A percentile compares a stretch with the other conserved stretches of the same genome.
phyloP scores from a whole-genome alignment of 208 protist genomes.

The Acanthamoeba castellanii region DNA sequence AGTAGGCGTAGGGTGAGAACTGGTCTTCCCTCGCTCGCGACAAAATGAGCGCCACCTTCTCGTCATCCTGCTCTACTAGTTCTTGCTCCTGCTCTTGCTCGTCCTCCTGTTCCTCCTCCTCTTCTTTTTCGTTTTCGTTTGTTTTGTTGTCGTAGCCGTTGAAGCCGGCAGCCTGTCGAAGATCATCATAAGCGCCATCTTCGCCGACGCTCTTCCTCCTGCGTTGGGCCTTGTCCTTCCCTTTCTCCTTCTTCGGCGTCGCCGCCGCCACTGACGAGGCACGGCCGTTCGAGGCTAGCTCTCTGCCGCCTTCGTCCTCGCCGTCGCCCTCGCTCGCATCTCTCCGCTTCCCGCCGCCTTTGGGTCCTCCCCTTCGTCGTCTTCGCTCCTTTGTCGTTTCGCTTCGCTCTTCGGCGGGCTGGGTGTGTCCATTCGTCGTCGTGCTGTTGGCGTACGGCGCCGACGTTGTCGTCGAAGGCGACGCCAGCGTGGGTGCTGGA shows the following conservation, averaged over 20 bases:
- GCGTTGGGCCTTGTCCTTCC: background rate
- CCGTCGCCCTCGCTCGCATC: too few relatives aligned
- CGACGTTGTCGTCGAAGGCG: background rate
- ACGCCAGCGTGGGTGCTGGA: background rate
- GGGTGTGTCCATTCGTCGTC: background rate
- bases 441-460: background rate
- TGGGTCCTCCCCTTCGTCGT: too few relatives aligned
- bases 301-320: background rate
- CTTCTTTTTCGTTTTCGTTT: background rate
- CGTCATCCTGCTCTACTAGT: background rate
- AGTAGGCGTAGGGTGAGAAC: constrained; percentile 48
- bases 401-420: constrained; percentile 4
- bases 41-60: background rate
- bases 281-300: background rate
- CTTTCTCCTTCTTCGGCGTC: background rate
- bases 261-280: background rate
- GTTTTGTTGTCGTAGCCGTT: background rate
- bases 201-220: background rate
- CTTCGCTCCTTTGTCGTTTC: background rate
- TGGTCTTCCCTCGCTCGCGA: background rate
- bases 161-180: background rate
- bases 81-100: background rate
- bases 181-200: background rate
- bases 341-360: too few relatives aligned
- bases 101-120: background rate